These are phyloP conservation scores for Helianthus tuberosus DNA, from an alignment of 129 eudicot species.

Conservation along the genomic window DNA sequence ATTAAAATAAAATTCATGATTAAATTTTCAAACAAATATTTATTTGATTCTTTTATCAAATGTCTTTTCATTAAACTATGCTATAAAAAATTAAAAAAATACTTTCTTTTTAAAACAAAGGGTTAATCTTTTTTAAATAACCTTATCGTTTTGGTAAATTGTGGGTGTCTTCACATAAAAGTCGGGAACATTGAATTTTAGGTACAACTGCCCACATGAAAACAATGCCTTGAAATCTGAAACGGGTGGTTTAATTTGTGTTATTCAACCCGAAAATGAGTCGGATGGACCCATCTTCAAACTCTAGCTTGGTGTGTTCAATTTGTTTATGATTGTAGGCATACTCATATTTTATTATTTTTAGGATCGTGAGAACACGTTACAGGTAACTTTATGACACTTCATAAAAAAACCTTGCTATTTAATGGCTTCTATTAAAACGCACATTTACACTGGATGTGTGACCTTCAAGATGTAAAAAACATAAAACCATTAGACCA, in stretches of 20 bases:
- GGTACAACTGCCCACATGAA: conserved; percentile 35
- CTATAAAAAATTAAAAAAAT: background rate
- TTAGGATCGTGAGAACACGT: no score
- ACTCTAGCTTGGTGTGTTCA: background rate
- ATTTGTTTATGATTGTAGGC: no score
- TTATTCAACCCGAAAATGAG: background rate
- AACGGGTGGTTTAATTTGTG: background rate
- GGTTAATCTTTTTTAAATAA: background rate
- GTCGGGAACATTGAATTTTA: conserved; percentile 11
- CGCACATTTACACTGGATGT: no score
- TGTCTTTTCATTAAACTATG: background rate
- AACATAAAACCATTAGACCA: no score
- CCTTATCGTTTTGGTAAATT: conserved; percentile 17
- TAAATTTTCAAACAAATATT: background rate
- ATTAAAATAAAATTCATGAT: background rate
- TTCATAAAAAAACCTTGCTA: no score
- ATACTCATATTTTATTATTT: no score
- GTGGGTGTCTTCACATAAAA: conserved; percentile 7
- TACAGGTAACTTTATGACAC: no score
- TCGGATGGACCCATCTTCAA: background rate
- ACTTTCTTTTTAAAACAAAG: background rate
- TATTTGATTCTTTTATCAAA: background rate
- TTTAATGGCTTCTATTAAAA: no score
- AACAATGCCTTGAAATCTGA: conserved; percentile 6
- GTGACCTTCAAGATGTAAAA: no score